phyloP scores from a whole-genome alignment of 2,329 filamentous ascomycete species.

The Phoma herbarum region DNA sequence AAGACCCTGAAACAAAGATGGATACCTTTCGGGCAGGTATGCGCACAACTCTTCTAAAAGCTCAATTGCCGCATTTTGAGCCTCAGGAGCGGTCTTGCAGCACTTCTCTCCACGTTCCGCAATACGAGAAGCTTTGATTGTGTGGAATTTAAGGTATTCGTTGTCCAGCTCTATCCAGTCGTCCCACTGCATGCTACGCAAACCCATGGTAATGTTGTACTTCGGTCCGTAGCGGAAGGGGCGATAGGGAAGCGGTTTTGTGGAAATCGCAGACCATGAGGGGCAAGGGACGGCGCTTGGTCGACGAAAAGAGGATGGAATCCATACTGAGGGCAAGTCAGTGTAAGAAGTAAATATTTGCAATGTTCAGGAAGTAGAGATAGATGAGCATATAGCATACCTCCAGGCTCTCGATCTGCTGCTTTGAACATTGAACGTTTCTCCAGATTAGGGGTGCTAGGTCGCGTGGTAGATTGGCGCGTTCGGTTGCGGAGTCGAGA shows the following conservation, averaged over 20 bases:
- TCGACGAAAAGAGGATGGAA: constrained; percentile 65
- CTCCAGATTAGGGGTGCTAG: constrained; percentile 57
- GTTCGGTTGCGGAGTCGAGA: constrained; percentile 39
- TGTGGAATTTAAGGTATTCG: constrained; percentile 76
- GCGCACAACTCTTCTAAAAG: constrained; percentile 74
- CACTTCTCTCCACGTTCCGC: constrained; percentile 72
- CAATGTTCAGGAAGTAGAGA: background rate
- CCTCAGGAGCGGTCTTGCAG: constrained; percentile 73
- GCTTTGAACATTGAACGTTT: constrained; percentile 52
- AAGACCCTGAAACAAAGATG: constrained; percentile 68
- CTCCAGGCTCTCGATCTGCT: constrained; percentile 56
- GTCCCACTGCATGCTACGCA: constrained; percentile 73
- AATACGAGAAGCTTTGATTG: constrained; percentile 74
- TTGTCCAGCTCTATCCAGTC: constrained; percentile 90
- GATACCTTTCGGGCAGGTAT: constrained; percentile 80
- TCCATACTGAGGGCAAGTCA: constrained; percentile 59
- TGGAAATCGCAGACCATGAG: constrained; percentile 72
- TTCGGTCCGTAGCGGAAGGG: constrained; percentile 81
- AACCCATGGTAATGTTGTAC: constrained; percentile 79
- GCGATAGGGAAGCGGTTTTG: constrained; percentile 78
- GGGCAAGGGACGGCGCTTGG: constrained; percentile 70
- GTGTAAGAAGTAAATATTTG: background rate
- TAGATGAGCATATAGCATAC: constrained; percentile 43
- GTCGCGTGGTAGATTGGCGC: constrained; percentile 16
- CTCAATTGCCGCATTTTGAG: constrained; percentile 76